A percentile compares a stretch with the other conserved stretches of the same genome.
phyloP scores from a whole-genome alignment of 768 basidiomycete genomes.

The Boletus pseudo-olivaceus region DNA sequence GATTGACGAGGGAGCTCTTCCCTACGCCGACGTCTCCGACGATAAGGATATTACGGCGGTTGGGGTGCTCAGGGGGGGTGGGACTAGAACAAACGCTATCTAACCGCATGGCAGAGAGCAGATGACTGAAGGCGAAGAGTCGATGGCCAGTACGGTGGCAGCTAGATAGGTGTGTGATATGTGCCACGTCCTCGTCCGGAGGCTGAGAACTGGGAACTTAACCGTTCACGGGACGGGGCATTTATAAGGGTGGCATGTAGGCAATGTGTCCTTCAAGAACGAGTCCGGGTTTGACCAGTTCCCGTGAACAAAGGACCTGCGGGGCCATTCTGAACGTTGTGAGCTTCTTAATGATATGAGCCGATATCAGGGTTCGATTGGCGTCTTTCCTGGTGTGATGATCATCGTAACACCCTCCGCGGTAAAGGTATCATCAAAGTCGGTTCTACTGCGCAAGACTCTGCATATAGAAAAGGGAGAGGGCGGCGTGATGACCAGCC shows the following conservation, averaged over 20 bases:
- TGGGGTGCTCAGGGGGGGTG: slow-evolving; percentile 3
- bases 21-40: slow-evolving; percentile 29
- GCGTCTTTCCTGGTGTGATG: slow-evolving; percentile 2
- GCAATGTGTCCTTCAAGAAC: slow-evolving; percentile 1
- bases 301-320: slow-evolving; percentile 9
- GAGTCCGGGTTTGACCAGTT: not conserved
- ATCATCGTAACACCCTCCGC: not conserved
- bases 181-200: slow-evolving; percentile 2
- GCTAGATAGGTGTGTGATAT: not conserved
- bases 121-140: not conserved
- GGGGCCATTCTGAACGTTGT: not conserved
- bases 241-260: slow-evolving; percentile 12
- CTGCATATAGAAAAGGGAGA: not conserved
- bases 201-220: not conserved
- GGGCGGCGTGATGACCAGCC: not conserved
- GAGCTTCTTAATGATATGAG: slow-evolving; percentile 9
- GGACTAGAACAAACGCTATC: slow-evolving; percentile 14
- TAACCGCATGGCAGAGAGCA: slow-evolving; percentile 8
- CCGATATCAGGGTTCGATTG: slow-evolving; percentile 4
- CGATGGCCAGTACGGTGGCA: not conserved
- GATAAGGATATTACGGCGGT: slow-evolving; percentile 26
- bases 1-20: slow-evolving; percentile 43
- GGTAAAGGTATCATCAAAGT: not conserved
- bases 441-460: not conserved
- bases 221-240: not conserved